A percentile compares a stretch with the other conserved stretches of the same genome.
These are phyloP conservation scores for Kodamaea restingae DNA, from an alignment of 805 yeast species.

Conservation along the genomic window DNA sequence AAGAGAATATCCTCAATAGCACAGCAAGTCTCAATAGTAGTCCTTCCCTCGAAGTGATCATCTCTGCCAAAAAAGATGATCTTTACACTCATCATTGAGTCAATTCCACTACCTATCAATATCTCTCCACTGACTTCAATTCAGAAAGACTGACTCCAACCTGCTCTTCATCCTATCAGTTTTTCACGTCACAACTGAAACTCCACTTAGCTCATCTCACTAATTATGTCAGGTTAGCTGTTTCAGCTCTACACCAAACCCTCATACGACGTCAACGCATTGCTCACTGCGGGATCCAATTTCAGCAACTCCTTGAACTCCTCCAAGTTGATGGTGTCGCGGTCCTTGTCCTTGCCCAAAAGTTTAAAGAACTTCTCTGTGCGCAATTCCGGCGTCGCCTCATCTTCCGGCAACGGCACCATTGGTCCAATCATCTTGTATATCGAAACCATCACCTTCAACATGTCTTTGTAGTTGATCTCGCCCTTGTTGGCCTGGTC, in stretches of 20 bases:
- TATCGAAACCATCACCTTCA: conserved; percentile 73
- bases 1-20: no score
- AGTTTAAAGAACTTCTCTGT: conserved; percentile 74
- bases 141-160: no score
- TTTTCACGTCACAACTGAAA: no score
- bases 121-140: no score
- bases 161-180: no score
- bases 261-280: conserved; percentile 75
- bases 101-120: no score
- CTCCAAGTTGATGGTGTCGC: conserved; percentile 61
- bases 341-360: conserved; percentile 68
- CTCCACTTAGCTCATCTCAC: no score
- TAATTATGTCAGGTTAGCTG: no score
- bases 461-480: conserved; percentile 73
- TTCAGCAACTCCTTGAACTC: conserved; percentile 83
- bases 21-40: no score
- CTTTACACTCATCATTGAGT: no score
- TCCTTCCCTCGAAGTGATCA: no score
- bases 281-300: conserved; percentile 69
- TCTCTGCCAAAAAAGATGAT: no score
- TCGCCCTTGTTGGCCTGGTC: conserved; percentile 79
- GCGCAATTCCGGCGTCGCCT: conserved; percentile 84
- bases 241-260: conserved; percentile 70
- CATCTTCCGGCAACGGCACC: conserved; percentile 86
- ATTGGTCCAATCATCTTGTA: conserved; percentile 95